Conservation (phyloP, 495 filamentous ascomycete genomes). For the Staphylotrichum longicolle region DNA sequence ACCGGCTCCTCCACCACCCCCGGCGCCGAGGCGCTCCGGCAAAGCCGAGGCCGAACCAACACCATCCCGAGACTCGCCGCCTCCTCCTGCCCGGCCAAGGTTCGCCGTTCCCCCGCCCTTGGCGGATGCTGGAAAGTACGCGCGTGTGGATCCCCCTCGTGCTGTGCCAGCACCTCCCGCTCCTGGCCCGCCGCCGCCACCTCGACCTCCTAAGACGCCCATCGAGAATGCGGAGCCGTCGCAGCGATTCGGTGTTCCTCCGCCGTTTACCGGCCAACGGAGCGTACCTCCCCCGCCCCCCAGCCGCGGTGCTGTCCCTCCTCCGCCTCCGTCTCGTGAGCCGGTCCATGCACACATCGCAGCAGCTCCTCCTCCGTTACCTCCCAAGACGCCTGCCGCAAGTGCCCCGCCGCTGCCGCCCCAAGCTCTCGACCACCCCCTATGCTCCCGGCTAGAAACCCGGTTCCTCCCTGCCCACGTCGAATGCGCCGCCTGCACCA, state of each 20-base stretch:
- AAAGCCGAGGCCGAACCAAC: constrained; percentile 48
- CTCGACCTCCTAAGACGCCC: constrained; percentile 82
- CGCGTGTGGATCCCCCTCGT: constrained; percentile 56
- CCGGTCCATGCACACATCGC: constrained; percentile 35
- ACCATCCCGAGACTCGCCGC: constrained; percentile 57
- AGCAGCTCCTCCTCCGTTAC: constrained; percentile 59
- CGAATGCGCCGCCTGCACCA: constrained; percentile 38
- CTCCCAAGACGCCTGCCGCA: constrained; percentile 65
- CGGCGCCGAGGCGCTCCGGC: constrained; percentile 64
- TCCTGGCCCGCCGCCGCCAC: constrained; percentile 78
- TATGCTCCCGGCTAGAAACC: constrained; percentile 38
- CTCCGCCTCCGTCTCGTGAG: constrained; percentile 63
- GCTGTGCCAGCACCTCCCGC: constrained; percentile 58
- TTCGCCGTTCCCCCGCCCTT: constrained; percentile 84
- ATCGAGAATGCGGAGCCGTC: constrained; percentile 58
- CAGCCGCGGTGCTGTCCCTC: constrained; percentile 62
- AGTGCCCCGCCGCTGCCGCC: constrained; percentile 61
- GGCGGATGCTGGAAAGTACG: constrained; percentile 79
- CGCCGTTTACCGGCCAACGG: constrained; percentile 72
- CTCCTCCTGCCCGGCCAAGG: constrained; percentile 55
- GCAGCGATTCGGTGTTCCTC: constrained; percentile 72
- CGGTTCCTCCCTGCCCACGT: constrained; percentile 47
- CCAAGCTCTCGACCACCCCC: constrained; percentile 42
- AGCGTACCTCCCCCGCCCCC: constrained; percentile 74
- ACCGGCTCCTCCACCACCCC: constrained; percentile 80